phyloP scores from a whole-genome alignment of 208 protist species.

The Blechomonas ayalai region DNA sequence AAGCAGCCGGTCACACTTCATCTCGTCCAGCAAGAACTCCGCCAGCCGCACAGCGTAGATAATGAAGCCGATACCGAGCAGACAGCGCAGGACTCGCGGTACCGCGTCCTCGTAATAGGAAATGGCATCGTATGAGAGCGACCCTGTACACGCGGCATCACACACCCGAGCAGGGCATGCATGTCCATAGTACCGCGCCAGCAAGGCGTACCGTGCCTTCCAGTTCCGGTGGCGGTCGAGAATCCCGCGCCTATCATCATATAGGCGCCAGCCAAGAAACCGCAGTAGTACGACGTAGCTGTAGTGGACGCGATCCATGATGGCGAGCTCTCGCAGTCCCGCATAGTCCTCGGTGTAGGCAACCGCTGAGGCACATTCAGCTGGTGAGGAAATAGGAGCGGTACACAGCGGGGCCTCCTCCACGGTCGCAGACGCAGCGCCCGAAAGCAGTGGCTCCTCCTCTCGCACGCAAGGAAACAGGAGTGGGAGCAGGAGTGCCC shows the following conservation, averaged over 20 bases:
- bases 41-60: conserved; percentile 59
- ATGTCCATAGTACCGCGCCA: conserved; percentile 7
- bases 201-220: conserved; percentile 39
- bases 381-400: neutral
- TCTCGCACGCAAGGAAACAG: conserved; percentile 44
- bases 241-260: conserved; percentile 75
- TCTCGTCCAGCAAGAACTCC: conserved; percentile 82
- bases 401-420: neutral
- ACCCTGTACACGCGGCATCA: neutral
- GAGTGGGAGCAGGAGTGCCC: conserved; percentile 47
- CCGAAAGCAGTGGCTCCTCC: too few relatives aligned
- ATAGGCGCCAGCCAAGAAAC: conserved; percentile 80
- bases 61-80: conserved; percentile 57
- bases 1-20: conserved; percentile 36
- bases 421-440: neutral
- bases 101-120: conserved; percentile 51
- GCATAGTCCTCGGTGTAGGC: conserved; percentile 22
- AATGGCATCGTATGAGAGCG: conserved; percentile 13
- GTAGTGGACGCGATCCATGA: conserved; percentile 81
- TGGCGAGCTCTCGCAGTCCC: conserved; percentile 37
- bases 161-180: neutral
- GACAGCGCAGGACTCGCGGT: conserved; percentile 47
- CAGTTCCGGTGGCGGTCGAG: conserved; percentile 75
- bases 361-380: neutral
- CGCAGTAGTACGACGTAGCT: conserved; percentile 82